phyloP scores from a whole-genome alignment of 768 basidiomycete genomes.

The Auriscalpium vulgare region DNA sequence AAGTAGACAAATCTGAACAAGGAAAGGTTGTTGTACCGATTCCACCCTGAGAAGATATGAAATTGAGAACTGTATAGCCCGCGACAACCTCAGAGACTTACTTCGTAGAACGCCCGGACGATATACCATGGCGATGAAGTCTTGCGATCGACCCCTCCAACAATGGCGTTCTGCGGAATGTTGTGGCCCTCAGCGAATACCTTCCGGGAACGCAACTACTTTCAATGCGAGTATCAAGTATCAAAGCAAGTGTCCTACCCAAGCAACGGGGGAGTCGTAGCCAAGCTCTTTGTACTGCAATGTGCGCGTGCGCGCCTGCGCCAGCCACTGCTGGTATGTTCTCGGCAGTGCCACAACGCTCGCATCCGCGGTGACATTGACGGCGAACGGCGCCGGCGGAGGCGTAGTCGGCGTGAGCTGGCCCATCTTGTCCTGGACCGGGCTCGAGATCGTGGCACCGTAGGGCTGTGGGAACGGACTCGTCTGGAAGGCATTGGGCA shows the following conservation, averaged over 20 bases:
- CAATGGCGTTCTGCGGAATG: conserved; percentile 11
- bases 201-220: not conserved
- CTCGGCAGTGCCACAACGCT: not conserved
- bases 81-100: not conserved
- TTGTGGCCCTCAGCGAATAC: conserved; percentile 9
- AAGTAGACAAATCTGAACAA: too few species aligned
- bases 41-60: not conserved
- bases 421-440: not conserved
- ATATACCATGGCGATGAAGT: conserved; percentile 4
- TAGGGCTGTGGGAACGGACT: not conserved
- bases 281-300: conserved; percentile 7
- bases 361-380: not conserved
- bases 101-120: conserved; percentile 14
- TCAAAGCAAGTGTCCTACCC: conserved; percentile 1
- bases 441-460: not conserved
- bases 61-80: too few species aligned
- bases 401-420: not conserved
- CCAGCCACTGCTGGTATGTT: conserved; percentile 10
- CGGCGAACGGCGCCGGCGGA: not conserved
- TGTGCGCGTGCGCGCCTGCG: conserved; percentile 4
- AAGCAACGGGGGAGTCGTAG: conserved; percentile 11
- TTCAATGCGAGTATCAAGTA: not conserved
- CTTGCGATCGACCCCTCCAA: conserved; percentile 11
- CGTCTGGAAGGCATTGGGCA: not conserved
- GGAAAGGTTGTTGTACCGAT: too few species aligned